phyloP scores from a whole-genome alignment of 1,139 yeast genomes.

The Yamadazyma epiphylla region DNA sequence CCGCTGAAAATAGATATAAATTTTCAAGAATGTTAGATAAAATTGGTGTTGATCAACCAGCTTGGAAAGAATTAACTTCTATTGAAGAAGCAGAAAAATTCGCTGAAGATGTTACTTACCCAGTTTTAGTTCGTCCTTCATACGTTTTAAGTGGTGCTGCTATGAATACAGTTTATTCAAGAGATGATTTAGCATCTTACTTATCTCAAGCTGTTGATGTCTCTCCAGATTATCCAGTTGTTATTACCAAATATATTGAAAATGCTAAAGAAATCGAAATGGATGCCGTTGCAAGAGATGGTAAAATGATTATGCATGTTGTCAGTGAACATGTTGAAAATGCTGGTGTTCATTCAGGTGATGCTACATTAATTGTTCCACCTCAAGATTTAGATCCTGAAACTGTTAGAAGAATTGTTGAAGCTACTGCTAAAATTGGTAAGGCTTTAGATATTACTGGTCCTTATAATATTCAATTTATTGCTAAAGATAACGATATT shows the following conservation, averaged over 20 bases:
- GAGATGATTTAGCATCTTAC: slow-evolving; percentile 83
- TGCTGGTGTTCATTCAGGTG: slow-evolving; percentile 99
- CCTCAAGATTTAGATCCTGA: slow-evolving; percentile 94
- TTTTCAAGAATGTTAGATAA: slow-evolving; percentile 96
- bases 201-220: slow-evolving; percentile 94
- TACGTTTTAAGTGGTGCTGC: slow-evolving; percentile 99
- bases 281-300: slow-evolving; percentile 98
- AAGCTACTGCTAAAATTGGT: slow-evolving; percentile 95
- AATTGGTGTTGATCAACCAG: slow-evolving; percentile 98
- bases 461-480: slow-evolving; percentile 96
- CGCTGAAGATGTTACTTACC: slow-evolving; percentile 89
- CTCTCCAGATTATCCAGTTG: slow-evolving; percentile 97
- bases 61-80: slow-evolving; percentile 97
- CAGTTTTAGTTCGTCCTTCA: slow-evolving; percentile 96
- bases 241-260: slow-evolving; percentile 94
- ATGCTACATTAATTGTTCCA: slow-evolving; percentile 95
- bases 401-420: slow-evolving; percentile 86
- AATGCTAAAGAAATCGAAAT: slow-evolving; percentile 97
- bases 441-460: slow-evolving; percentile 95
- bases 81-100: slow-evolving; percentile 90
- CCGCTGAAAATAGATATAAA: slow-evolving; percentile 97
- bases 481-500: slow-evolving; percentile 83
- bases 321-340: slow-evolving; percentile 98
- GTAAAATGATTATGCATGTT: slow-evolving; percentile 94
- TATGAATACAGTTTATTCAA: slow-evolving; percentile 93